phyloP scores from a whole-genome alignment of 768 basidiomycete species.

The Mycena vulgaris region DNA sequence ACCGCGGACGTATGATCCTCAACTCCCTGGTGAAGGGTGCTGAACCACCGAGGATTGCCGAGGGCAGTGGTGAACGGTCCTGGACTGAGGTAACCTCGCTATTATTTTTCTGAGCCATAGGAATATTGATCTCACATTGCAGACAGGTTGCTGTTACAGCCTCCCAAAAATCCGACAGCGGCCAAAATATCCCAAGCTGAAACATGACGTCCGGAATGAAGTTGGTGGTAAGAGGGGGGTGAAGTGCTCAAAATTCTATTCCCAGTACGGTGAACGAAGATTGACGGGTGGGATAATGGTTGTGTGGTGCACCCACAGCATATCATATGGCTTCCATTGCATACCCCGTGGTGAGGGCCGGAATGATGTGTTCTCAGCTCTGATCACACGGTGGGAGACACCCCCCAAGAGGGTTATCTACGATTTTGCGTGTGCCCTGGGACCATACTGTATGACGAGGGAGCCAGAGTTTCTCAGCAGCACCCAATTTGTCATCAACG shows the following conservation, averaged over 20 bases:
- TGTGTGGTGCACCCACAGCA: conserved; percentile 42
- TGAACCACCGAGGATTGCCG: background rate
- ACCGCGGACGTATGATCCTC: background rate
- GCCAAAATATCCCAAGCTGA: conserved; percentile 33
- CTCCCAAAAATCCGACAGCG: conserved; percentile 36
- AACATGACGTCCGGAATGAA: conserved; percentile 21
- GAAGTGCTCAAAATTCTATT: conserved; percentile 43
- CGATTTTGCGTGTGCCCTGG: conserved; percentile 40
- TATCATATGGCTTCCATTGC: conserved; percentile 42
- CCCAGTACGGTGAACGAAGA: conserved; percentile 31
- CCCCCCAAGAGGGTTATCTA: conserved; percentile 36
- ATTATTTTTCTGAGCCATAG: background rate
- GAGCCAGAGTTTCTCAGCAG: conserved; percentile 36
- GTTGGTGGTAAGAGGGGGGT: conserved; percentile 23
- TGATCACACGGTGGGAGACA: conserved; percentile 24
- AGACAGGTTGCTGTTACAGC: conserved; percentile 40
- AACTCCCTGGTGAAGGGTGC: background rate
- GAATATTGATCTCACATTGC: background rate
- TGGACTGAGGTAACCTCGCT: conserved; percentile 9
- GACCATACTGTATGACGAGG: conserved; percentile 39
- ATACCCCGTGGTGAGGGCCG: conserved; percentile 36
- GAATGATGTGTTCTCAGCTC: conserved; percentile 40
- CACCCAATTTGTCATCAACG: conserved; percentile 36
- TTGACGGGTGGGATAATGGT: conserved; percentile 43
- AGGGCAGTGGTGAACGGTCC: background rate